These are phyloP conservation scores for Peronospora destructor DNA, from an alignment of 352 stramenopile genomes.

Conservation along the genomic window DNA sequence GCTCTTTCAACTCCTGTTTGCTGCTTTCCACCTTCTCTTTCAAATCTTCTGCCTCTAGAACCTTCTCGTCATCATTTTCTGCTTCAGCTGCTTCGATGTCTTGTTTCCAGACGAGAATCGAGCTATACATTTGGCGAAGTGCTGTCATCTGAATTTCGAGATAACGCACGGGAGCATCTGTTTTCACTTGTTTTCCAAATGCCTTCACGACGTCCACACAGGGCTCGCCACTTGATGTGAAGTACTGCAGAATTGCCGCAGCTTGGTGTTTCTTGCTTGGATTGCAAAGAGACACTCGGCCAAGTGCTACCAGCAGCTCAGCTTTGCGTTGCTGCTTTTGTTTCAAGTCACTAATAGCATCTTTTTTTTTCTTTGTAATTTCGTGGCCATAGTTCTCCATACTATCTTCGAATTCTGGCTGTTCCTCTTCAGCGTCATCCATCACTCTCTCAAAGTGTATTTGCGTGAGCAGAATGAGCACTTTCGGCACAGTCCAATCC, in stretches of 20 bases:
- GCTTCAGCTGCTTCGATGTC: conserved; percentile 30
- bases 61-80: conserved; percentile 18
- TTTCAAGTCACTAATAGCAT: conserved; percentile 22
- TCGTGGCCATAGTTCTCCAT: conserved; percentile 12
- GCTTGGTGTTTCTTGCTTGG: conserved; percentile 78
- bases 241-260: conserved; percentile 57
- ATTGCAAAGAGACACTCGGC: conserved; percentile 69
- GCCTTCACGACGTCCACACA: conserved; percentile 68
- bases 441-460: conserved; percentile 81
- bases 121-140: conserved; percentile 60
- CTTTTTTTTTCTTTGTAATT: conserved; percentile 17
- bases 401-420: conserved; percentile 30
- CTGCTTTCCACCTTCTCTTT: conserved; percentile 43
- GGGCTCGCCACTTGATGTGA: conserved; percentile 45
- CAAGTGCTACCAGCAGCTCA: conserved; percentile 64
- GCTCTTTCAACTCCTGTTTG: conserved; percentile 52
- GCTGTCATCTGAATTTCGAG: conserved; percentile 86
- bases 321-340: conserved; percentile 42
- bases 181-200: conserved; percentile 76
- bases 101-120: conserved; percentile 58
- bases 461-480: conserved; percentile 63
- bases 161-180: conserved; percentile 67
- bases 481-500: conserved; percentile 62
- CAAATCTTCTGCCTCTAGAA: conserved; percentile 48
- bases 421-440: conserved; percentile 48